Evolutionary conservation across 164 flowering plant genomes (phyloP).

Genomic region (Litsea cubeba): DNA sequence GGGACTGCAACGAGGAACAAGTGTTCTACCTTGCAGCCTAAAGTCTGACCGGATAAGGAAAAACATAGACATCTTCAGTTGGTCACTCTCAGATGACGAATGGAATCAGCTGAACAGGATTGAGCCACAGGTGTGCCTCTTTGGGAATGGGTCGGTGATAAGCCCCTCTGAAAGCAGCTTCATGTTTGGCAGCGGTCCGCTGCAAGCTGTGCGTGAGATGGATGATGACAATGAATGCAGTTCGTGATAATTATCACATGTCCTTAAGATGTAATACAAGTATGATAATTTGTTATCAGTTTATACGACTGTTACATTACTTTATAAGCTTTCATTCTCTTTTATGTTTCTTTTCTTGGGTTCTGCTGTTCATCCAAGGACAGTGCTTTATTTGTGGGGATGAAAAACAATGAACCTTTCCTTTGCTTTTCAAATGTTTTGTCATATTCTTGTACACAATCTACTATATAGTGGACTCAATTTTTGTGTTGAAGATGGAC

Average conservation of each 20-base stretch:
- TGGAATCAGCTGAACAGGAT: slow-evolving; percentile 51
- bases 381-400: not conserved
- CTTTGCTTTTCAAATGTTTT: not conserved
- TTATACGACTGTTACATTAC: not conserved
- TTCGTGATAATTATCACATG: slow-evolving; percentile 17
- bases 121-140: slow-evolving; percentile 62
- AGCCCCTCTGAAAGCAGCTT: slow-evolving; percentile 30
- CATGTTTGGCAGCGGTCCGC: slow-evolving; percentile 43
- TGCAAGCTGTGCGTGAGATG: slow-evolving; percentile 60
- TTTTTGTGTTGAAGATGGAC: too few relatives aligned
- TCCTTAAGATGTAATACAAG: not conserved
- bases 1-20: slow-evolving; percentile 72
- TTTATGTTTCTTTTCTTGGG: not conserved
- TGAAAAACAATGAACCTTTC: not conserved
- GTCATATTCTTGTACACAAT: not conserved
- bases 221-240: slow-evolving; percentile 56
- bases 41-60: slow-evolving; percentile 49
- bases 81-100: slow-evolving; percentile 57
- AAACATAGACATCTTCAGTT: slow-evolving; percentile 56
- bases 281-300: not conserved
- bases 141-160: slow-evolving; percentile 38
- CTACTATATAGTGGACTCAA: too few relatives aligned
- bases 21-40: slow-evolving; percentile 66
- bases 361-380: not conserved
- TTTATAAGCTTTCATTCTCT: not conserved